Percentiles rank a stretch among this genome's conserved stretches.
These are phyloP conservation scores for Begonia peltatifolia DNA, from an alignment of 306 rosid genomes.

Conservation along the genomic window DNA sequence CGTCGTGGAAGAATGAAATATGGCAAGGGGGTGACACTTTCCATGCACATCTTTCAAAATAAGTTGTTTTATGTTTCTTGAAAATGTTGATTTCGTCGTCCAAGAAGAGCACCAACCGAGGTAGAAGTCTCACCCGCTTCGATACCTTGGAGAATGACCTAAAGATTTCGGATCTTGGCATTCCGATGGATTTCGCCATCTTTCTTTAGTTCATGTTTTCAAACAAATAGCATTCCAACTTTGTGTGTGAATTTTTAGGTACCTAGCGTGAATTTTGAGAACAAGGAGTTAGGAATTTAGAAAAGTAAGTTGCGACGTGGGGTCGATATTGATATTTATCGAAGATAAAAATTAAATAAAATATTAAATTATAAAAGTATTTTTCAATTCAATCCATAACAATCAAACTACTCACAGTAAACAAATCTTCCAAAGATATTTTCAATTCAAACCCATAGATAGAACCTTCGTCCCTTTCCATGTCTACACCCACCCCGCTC, in stretches of 20 bases:
- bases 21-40: slow-evolving; percentile 41
- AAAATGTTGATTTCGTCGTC: slow-evolving; percentile 28
- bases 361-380: too few species aligned
- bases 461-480: too few species aligned
- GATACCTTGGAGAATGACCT: slow-evolving; percentile 66
- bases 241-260: slow-evolving; percentile 57
- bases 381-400: too few species aligned
- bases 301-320: slow-evolving; percentile 16
- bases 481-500: too few species aligned
- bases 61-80: slow-evolving; percentile 53
- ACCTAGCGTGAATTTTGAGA: slow-evolving; percentile 47
- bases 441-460: too few species aligned
- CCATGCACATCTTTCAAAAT: slow-evolving; percentile 90
- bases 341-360: too few species aligned
- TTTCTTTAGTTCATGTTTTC: slow-evolving; percentile 78
- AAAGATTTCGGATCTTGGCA: slow-evolving; percentile 60
- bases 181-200: slow-evolving; percentile 43
- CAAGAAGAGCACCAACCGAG: slow-evolving; percentile 49
- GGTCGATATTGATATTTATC: too few species aligned
- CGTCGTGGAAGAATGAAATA: slow-evolving; percentile 14
- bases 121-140: slow-evolving; percentile 60
- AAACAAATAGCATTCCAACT: slow-evolving; percentile 88
- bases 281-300: slow-evolving; percentile 40
- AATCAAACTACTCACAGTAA: too few species aligned
- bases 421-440: too few species aligned